These are phyloP conservation scores for Knoxdaviesia proteae DNA, from an alignment of 2,329 filamentous ascomycete species.

Conservation along the genomic window DNA sequence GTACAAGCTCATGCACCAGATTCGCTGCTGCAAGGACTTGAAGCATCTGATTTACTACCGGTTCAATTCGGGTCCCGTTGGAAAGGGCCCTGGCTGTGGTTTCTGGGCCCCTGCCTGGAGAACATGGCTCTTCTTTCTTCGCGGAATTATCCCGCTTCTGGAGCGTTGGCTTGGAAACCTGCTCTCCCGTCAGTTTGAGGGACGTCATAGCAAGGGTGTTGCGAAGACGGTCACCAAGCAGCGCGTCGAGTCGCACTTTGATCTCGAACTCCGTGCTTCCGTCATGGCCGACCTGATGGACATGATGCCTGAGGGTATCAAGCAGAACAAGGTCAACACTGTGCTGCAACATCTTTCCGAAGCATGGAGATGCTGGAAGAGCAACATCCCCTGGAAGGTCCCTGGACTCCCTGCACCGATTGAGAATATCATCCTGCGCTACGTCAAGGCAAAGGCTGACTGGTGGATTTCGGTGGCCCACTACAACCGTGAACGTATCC, in stretches of 20 bases:
- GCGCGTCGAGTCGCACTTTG: constrained; percentile 95
- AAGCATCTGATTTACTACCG: constrained; percentile 99
- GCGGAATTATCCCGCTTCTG: constrained; percentile 87
- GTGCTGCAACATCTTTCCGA: constrained; percentile 93
- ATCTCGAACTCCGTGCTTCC: constrained; percentile 86
- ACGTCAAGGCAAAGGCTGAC: constrained; percentile 97
- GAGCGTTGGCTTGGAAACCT: constrained; percentile 96
- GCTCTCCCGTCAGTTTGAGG: constrained; percentile 91
- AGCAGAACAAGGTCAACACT: constrained; percentile 97
- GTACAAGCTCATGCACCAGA: constrained; percentile 99
- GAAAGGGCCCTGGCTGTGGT: constrained; percentile 91
- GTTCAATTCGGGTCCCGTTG: constrained; percentile 91
- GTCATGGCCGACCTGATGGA: constrained; percentile 99
- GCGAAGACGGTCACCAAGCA: constrained; percentile 99
- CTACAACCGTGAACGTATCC: constrained; percentile 94
- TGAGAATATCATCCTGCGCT: constrained; percentile 94
- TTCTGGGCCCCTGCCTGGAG: constrained; percentile 99
- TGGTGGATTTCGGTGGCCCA: constrained; percentile 99
- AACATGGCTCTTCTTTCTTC: constrained; percentile 98
- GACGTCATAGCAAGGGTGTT: constrained; percentile 94
- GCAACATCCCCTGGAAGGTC: constrained; percentile 99
- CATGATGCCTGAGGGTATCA: constrained; percentile 99
- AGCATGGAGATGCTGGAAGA: constrained; percentile 99
- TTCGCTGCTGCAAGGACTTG: constrained; percentile 93
- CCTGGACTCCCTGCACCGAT: constrained; percentile 90